Evolutionary conservation across 2,329 filamentous ascomycete genomes (phyloP), one percentile per base, ranked within the genome.

Genomic region (Verticillium zaregamsianum): DNA sequence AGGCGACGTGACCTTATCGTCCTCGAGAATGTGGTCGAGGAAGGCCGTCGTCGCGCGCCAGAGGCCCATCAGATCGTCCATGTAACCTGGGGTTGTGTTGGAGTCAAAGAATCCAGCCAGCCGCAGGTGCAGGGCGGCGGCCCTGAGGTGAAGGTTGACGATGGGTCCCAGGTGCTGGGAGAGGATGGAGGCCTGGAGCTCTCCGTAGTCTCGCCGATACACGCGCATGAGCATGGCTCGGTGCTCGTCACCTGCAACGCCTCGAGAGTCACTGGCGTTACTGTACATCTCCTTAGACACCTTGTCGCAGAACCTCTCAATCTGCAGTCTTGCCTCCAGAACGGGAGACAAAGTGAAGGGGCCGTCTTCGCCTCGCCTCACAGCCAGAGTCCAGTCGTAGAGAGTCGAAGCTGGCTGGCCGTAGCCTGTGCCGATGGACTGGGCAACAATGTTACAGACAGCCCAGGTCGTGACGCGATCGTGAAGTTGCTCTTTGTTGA

Each of bases 401-500:
- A 89, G 80, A 59, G 87, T 92, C 55, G 90, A 91, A 5, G 91
- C 90, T 8, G 91, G 91, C 71, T 93, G 91, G 6, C 91, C 91
- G 68, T 93, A 92, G 23, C 91, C 91, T 4, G 91, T 94, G n/a
- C 90, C 90, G 54, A 93, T 86, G 61, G 87, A 88, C 69, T 94
- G 91, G 25, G 90, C 88, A 37, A 93, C 91, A 66, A 94, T 90
- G 71, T 95, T 95, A 78, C 90, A 92, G 4, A 92, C 89, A 1
- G 91, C 91, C 91, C 91, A 95, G 1, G 91, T 94, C 58, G 87
- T 86, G 54, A 93, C 86, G 40, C 91, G 84, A 70, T 95, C 91
- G 66, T 90, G 86, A 62, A 93, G 84, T 68, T 93, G 90, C 70
- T 93, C 90, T 68, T 89, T 89, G 68, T 90, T 90, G 45, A 94